These are phyloP conservation scores for Camellia lanceoleosa DNA, from an alignment of 148 eudicot genomes.

Conservation along the genomic window DNA sequence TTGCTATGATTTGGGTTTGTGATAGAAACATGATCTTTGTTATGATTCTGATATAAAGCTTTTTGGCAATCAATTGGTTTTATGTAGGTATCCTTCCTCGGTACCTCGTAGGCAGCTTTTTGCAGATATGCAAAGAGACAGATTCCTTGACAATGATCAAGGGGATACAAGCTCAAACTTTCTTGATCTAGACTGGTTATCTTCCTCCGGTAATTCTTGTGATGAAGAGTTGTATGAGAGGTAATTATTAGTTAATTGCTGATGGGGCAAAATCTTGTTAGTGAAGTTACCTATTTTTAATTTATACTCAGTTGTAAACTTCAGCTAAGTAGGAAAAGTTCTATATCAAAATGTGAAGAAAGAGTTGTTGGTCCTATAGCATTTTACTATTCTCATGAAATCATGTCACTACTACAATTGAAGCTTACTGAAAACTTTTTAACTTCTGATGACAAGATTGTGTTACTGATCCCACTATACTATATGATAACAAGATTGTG, in stretches of 20 bases:
- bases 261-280: not conserved
- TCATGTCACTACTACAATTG: not conserved
- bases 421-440: not conserved
- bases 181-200: constrained; percentile 86
- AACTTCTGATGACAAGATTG: not conserved
- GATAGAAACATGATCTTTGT: not conserved
- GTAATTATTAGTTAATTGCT: constrained; percentile 33
- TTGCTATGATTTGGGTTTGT: constrained; percentile 6
- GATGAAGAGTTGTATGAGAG: constrained; percentile 76
- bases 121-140: constrained; percentile 57
- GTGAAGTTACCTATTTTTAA: not conserved
- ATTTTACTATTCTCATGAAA: not conserved
- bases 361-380: not conserved
- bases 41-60: not conserved
- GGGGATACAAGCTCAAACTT: constrained; percentile 79
- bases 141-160: constrained; percentile 46
- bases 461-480: no score
- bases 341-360: not conserved
- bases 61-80: constrained; percentile 10
- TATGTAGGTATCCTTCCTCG: constrained; percentile 45
- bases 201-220: constrained; percentile 83
- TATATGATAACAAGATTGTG: not conserved
- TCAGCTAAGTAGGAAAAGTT: not conserved
- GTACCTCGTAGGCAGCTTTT: constrained; percentile 53
- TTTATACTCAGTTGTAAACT: not conserved